A percentile compares a stretch with the other conserved stretches of the same genome.
phyloP scores from a whole-genome alignment of 768 basidiomycete species.

The Steccherinum ochraceum region DNA sequence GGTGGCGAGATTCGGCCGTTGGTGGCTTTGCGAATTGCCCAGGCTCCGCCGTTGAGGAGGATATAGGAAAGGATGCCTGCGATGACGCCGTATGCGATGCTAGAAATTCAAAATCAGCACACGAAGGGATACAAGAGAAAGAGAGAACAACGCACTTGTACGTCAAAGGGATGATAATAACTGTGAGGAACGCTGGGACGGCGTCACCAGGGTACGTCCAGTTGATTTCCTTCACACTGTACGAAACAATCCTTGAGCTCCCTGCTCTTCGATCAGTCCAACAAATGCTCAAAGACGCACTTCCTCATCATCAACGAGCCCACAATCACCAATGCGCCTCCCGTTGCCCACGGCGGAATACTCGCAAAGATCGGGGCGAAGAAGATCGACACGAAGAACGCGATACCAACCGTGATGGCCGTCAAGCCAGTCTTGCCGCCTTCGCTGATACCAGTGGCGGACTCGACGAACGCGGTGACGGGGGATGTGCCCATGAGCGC shows the following conservation, averaged over 20 bases:
- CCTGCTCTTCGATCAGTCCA: background rate
- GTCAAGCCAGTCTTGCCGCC: constrained; percentile 86
- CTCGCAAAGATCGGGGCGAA: constrained; percentile 87
- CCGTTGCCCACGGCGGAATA: constrained; percentile 84
- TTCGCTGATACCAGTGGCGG: constrained; percentile 77
- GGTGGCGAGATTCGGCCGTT: constrained; percentile 59
- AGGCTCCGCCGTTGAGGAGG: constrained; percentile 66
- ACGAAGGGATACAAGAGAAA: background rate
- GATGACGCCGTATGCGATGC: constrained; percentile 88
- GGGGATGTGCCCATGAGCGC: constrained; percentile 76
- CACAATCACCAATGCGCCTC: constrained; percentile 78
- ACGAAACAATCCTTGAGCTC: no score
- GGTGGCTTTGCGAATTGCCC: constrained; percentile 45
- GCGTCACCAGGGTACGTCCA: constrained; percentile 86
- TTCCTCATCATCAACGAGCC: constrained; percentile 89
- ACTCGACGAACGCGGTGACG: constrained; percentile 79
- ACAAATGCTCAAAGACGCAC: constrained; percentile 29
- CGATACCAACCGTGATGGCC: constrained; percentile 62
- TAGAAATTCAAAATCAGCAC: constrained; percentile 21
- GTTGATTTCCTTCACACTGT: constrained; percentile 75
- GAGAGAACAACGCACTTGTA: constrained; percentile 50
- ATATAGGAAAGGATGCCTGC: constrained; percentile 69
- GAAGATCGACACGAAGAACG: constrained; percentile 82
- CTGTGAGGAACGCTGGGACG: constrained; percentile 80
- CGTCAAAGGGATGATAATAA: constrained; percentile 72